These are phyloP conservation scores for Agrocybe chaxingu DNA, from an alignment of 768 basidiomycete species.

Conservation along the genomic window DNA sequence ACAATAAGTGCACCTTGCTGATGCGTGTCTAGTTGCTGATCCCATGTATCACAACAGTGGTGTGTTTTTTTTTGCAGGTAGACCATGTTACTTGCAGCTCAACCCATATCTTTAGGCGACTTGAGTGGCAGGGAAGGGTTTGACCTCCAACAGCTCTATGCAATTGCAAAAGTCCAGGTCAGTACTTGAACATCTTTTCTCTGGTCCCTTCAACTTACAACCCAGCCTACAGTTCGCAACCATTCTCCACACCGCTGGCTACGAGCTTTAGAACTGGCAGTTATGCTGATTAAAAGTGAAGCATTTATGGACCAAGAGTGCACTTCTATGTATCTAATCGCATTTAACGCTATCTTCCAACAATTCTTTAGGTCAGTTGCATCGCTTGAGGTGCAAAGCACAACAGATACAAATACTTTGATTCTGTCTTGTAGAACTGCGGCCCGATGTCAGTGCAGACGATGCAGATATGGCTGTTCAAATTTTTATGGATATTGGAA, in stretches of 20 bases:
- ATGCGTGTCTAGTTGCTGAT: slow-evolving; percentile 57
- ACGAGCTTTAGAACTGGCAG: slow-evolving; percentile 29
- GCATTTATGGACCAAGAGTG: not conserved
- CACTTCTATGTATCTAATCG: not conserved
- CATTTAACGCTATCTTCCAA: too few relatives aligned
- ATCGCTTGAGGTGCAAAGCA: too few relatives aligned
- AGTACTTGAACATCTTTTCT: slow-evolving; percentile 11
- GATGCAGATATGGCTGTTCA: too few relatives aligned
- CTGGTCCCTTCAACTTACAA: not conserved
- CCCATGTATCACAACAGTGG: slow-evolving; percentile 89
- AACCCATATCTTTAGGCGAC: slow-evolving; percentile 48
- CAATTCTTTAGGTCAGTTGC: too few relatives aligned
- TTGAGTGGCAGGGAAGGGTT: slow-evolving; percentile 76
- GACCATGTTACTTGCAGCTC: not conserved
- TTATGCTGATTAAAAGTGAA: not conserved
- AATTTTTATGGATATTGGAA: too few relatives aligned
- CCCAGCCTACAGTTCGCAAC: slow-evolving; percentile 55
- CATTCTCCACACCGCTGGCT: slow-evolving; percentile 67
- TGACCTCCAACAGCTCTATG: slow-evolving; percentile 77
- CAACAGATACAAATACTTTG: too few relatives aligned
- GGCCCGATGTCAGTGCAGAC: too few relatives aligned
- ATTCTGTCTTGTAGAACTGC: too few relatives aligned
- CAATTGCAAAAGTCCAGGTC: slow-evolving; percentile 88
- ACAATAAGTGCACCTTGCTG: not conserved
- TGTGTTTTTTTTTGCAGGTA: slow-evolving; percentile 21